These are phyloP conservation scores for Zasmidium angulare DNA, from an alignment of 2,329 filamentous ascomycete species.

Conservation along the genomic window DNA sequence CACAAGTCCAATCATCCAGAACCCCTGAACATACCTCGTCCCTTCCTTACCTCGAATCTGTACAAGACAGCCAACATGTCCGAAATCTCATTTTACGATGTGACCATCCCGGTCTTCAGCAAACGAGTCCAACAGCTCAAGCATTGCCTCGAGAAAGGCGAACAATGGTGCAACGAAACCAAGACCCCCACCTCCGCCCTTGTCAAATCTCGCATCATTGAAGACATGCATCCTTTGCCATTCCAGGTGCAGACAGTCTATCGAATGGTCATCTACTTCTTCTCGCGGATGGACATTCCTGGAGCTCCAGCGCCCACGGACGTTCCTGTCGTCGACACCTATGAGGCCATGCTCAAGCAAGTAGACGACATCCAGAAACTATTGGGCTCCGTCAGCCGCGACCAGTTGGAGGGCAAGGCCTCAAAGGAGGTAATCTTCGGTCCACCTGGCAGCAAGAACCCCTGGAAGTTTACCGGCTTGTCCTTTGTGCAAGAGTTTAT, in stretches of 20 bases:
- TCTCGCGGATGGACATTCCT: not conserved
- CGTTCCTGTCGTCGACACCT: not conserved
- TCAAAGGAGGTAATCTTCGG: not conserved
- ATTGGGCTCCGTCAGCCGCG: not conserved
- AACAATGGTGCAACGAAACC: constrained; percentile 41
- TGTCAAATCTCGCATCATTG: not conserved
- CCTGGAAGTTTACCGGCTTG: not conserved
- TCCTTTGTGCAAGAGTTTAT: not conserved
- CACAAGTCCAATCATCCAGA: not conserved
- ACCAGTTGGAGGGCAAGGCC: not conserved
- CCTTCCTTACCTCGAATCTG: not conserved
- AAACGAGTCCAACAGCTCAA: constrained; percentile 44
- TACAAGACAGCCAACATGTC: not conserved
- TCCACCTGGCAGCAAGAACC: not conserved
- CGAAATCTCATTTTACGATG: constrained; percentile 15
- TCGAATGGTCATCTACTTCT: constrained; percentile 1
- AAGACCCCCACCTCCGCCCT: constrained; percentile 2
- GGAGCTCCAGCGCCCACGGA: not conserved
- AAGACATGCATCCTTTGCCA: constrained; percentile 34
- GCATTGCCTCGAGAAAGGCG: constrained; percentile 47
- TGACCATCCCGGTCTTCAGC: constrained; percentile 43
- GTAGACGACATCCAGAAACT: not conserved
- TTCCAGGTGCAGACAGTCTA: constrained; percentile 51
- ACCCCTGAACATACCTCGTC: not conserved
- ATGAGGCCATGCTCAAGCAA: not conserved